phyloP scores from a whole-genome alignment of 2,329 filamentous ascomycete genomes.

The Beauveria varroae region DNA sequence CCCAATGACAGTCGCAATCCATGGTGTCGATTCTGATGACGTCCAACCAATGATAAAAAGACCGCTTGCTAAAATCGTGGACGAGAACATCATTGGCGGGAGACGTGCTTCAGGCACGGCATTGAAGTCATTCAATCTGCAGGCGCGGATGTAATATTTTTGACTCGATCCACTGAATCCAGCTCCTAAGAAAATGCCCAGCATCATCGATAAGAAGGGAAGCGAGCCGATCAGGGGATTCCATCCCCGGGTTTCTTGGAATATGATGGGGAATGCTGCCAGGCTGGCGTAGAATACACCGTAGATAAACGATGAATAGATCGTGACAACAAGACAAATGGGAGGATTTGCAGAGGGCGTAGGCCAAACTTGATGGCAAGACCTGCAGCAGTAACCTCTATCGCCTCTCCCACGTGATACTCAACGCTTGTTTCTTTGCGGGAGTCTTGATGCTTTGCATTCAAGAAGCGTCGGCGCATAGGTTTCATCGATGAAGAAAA shows the following conservation, averaged over 20 bases:
- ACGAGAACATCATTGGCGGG: background rate
- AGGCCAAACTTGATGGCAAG: background rate
- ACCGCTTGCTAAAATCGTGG: too few relatives aligned
- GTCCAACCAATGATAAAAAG: too few relatives aligned
- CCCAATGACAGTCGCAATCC: too few relatives aligned
- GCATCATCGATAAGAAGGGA: background rate
- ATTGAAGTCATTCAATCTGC: background rate
- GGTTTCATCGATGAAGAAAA: background rate
- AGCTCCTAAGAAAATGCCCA: background rate
- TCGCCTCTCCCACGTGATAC: background rate
- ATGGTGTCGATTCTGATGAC: too few relatives aligned
- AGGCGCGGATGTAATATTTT: background rate
- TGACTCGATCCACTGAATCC: background rate
- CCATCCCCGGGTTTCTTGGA: background rate
- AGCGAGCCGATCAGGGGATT: background rate
- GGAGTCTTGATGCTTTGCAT: background rate
- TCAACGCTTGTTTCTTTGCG: background rate
- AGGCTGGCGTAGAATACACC: background rate
- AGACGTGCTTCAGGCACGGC: background rate
- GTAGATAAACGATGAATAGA: background rate
- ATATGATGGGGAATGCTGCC: background rate
- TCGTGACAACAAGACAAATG: background rate
- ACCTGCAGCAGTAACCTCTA: background rate
- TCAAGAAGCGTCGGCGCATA: background rate
- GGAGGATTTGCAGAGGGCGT: background rate